Evolutionary conservation across 179 eudicot species (phyloP).

Genomic region (Actinidia arguta): DNA sequence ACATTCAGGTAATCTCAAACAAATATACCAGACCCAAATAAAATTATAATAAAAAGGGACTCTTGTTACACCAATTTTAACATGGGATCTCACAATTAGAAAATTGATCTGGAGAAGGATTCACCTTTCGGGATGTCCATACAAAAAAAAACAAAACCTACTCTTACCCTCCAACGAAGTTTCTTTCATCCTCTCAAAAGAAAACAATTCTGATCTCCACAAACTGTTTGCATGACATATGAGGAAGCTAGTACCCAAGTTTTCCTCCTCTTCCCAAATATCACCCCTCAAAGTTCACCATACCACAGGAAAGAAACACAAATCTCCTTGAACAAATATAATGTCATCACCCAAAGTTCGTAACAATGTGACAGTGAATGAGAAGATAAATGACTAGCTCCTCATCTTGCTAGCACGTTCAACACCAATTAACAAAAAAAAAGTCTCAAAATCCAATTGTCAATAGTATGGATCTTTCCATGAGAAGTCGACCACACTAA

Average conservation of each 20-base stretch:
- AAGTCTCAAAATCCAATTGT: not conserved
- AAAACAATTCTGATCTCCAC: not conserved
- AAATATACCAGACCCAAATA: too few species aligned
- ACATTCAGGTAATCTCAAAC: too few species aligned
- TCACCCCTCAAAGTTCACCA: not conserved
- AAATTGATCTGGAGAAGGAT: not conserved
- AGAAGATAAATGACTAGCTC: not conserved
- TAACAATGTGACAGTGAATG: not conserved
- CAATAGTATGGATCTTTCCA: not conserved
- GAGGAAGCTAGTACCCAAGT: not conserved
- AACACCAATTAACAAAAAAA: not conserved
- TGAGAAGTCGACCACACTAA: not conserved
- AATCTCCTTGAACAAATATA: not conserved
- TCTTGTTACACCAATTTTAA: too few species aligned
- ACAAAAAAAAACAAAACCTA: not conserved
- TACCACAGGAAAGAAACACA: not conserved
- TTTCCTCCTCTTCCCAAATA: not conserved
- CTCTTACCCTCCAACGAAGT: not conserved
- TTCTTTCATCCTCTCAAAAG: not conserved
- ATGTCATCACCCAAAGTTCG: not conserved
- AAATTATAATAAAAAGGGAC: too few species aligned
- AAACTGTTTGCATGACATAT: not conserved
- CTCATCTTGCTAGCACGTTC: not conserved
- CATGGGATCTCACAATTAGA: not conserved
- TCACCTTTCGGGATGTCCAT: not conserved